Conservation (phyloP, 441 rosid species). For the Gossypium davidsonii region DNA sequence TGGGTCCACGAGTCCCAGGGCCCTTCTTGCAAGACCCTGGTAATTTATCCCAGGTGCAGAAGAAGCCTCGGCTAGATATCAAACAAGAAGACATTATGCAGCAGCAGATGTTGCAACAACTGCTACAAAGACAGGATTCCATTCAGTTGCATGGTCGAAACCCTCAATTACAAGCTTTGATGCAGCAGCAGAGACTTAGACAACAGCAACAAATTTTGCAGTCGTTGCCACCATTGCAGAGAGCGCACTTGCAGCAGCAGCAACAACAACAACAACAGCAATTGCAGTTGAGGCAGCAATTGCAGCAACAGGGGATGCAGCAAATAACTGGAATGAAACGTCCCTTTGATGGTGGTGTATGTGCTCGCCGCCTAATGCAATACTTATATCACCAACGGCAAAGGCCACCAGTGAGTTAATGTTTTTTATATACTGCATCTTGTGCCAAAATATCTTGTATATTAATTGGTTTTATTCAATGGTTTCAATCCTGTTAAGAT, state of each 20-base stretch:
- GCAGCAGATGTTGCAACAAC: conserved; percentile 75
- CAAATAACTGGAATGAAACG: conserved; percentile 48
- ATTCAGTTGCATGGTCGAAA: conserved; percentile 64
- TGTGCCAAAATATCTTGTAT: background rate
- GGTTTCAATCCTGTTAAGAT: background rate
- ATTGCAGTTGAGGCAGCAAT: conserved; percentile 67
- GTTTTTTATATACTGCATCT: background rate
- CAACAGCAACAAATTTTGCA: conserved; percentile 77
- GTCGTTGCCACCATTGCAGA: conserved; percentile 75
- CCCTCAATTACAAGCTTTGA: conserved; percentile 64
- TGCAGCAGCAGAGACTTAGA: conserved; percentile 70
- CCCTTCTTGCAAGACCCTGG: conserved; percentile 65
- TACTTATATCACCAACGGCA: conserved; percentile 92
- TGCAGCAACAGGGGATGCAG: conserved; percentile 84
- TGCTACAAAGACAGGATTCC: conserved; percentile 78
- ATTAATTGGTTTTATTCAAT: background rate
- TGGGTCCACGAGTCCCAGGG: conserved; percentile 57
- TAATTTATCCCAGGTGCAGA: conserved; percentile 57
- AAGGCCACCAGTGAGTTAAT: conserved; percentile 68
- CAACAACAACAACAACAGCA: conserved; percentile 35
- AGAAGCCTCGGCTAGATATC: conserved; percentile 71
- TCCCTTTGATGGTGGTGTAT: conserved; percentile 71
- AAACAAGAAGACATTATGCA: conserved; percentile 86
- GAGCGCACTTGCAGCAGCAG: conserved; percentile 75
- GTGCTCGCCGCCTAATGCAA: conserved; percentile 96